Evolutionary conservation across 2,329 filamentous ascomycete species (phyloP), one percentile per base, ranked within the genome.

Genomic region (Didymella pinodella): DNA sequence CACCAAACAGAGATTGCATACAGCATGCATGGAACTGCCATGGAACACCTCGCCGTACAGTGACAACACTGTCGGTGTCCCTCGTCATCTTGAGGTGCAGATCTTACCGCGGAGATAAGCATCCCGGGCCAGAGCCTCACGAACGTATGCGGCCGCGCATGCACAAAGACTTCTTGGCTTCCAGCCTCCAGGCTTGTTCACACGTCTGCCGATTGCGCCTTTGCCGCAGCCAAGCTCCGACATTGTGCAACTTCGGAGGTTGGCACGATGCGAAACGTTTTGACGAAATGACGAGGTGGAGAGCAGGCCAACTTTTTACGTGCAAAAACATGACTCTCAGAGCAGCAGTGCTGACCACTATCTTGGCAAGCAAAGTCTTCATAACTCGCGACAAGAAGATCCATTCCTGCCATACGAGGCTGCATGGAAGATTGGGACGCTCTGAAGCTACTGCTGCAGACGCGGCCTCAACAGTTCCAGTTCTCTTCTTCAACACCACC

Each of bases 211-310:
- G 45, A 53, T 49, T 48, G 55, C 55, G 49, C 49, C 56, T 22
- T 46, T 54, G 45, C 56, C 56, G 56, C 49, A 20, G 56, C 56
- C 56, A 58, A 58, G 56, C 49, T 46, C 56, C 56, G 56, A 58
- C 40, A 40, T 54, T 49, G 49, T 45, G 29, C 44, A 48, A 54
- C 49, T 11, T 54, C 49, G 14, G 36, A 49, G 31, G 26, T 34
- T 18, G 54, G 29, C 44, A 40, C 38, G 4, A 14, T 40, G 25
- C 55, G 45, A 40, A 25, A 40, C 38, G 40, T 46, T 54, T 20
- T 52, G 48, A 51, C 26, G 22, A 18, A 51, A 45, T 18, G 48
- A 43, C 43, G n/a, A 40, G 28, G 54, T 57, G 48, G 54, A 52
- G 54, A 40, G 34, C 22, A 48, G 14, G 14, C 4, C 45, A 45